phyloP scores from a whole-genome alignment of 129 eudicot species.

The Calendula officinalis region DNA sequence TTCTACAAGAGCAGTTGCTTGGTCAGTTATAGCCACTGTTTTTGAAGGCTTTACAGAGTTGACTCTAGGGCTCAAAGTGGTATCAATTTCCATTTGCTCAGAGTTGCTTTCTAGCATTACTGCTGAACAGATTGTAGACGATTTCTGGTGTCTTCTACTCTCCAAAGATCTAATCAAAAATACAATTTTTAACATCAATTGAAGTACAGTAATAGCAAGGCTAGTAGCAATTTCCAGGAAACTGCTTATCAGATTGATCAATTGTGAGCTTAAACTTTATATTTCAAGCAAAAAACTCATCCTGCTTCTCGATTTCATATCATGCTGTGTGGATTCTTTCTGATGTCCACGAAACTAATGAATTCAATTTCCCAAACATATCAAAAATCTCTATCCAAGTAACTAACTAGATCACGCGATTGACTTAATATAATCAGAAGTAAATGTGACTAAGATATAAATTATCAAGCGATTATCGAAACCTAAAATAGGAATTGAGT shows the following conservation, averaged over 20 bases:
- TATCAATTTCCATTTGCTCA: conserved; percentile 60
- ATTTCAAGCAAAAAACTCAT: not conserved
- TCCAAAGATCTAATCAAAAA: conserved; percentile 37
- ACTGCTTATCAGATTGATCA: conserved; percentile 9
- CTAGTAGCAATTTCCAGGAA: conserved; percentile 5
- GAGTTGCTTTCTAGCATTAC: conserved; percentile 38
- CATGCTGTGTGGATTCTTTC: not conserved
- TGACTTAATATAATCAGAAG: not conserved
- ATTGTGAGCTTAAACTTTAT: not conserved
- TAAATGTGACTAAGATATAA: not conserved
- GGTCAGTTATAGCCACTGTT: conserved; percentile 90
- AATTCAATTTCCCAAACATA: conserved; percentile 2
- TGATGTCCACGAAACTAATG: not conserved
- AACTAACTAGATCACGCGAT: not conserved
- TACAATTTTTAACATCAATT: conserved; percentile 1
- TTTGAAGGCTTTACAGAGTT: conserved; percentile 89
- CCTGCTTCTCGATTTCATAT: not conserved
- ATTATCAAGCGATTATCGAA: not conserved
- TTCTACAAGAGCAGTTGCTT: conserved; percentile 89
- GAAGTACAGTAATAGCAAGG: conserved; percentile 14
- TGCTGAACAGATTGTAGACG: conserved; percentile 35
- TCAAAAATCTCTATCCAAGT: not conserved
- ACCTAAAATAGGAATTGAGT: not conserved
- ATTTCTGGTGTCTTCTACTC: conserved; percentile 29
- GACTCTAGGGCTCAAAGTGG: conserved; percentile 78